These are phyloP conservation scores for Funneliformis caledonium DNA, from an alignment of 371 early-diverging fungal genomes.

Conservation along the genomic window DNA sequence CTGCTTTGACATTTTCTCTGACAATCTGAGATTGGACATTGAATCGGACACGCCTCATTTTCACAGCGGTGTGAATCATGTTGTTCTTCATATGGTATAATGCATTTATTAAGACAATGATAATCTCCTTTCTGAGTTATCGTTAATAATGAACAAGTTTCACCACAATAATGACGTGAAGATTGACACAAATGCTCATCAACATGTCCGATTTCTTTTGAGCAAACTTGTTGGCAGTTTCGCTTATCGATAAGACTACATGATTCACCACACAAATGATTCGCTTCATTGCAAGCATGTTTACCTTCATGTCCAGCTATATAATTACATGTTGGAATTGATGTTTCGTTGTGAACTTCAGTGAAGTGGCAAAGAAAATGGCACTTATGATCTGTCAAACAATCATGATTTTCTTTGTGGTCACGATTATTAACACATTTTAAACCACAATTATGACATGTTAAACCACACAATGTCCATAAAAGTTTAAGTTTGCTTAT, in stretches of 20 bases:
- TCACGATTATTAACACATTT: constrained; percentile 32
- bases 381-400: constrained; percentile 45
- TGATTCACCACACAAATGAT: constrained; percentile 6
- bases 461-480: constrained; percentile 34
- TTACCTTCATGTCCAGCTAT: constrained; percentile 38
- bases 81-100: constrained; percentile 17
- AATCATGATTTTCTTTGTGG: constrained; percentile 42
- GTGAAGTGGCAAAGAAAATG: constrained; percentile 40
- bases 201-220: constrained; percentile 39
- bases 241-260: constrained; percentile 2
- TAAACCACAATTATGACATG: constrained; percentile 37
- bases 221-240: constrained; percentile 29
- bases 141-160: constrained; percentile 42
- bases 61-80: constrained; percentile 35
- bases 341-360: no score
- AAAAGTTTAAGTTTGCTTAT: constrained; percentile 8
- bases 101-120: constrained; percentile 27
- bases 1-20: background rate
- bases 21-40: constrained; percentile 4
- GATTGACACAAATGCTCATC: constrained; percentile 42
- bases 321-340: no score
- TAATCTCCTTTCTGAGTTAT: background rate
- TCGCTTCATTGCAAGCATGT: constrained; percentile 6
- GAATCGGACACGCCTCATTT: constrained; percentile 33
- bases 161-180: constrained; percentile 42